Percentiles rank a stretch among this genome's conserved stretches.
phyloP scores from a whole-genome alignment of 768 basidiomycete species.

The Hygrocybe coccinea region DNA sequence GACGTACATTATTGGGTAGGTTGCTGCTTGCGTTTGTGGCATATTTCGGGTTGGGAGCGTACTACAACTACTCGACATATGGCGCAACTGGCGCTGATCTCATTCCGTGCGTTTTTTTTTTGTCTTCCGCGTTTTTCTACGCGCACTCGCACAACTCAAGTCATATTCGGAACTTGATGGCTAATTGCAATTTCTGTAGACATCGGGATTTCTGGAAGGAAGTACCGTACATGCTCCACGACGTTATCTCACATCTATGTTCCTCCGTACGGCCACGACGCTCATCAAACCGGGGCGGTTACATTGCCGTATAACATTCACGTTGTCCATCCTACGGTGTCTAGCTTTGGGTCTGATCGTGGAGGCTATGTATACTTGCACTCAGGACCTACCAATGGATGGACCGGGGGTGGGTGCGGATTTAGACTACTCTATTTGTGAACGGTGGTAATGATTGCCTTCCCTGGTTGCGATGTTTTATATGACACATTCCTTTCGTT shows the following conservation, averaged over 20 bases:
- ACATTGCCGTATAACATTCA: slow-evolving; percentile 62
- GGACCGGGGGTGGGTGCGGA: neutral
- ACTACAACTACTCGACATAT: slow-evolving; percentile 85
- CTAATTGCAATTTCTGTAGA: slow-evolving; percentile 33
- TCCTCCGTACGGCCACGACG: slow-evolving; percentile 65
- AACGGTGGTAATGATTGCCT: neutral
- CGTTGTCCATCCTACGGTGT: neutral
- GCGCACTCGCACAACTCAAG: no score
- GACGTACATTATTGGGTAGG: slow-evolving; percentile 29
- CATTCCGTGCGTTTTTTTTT: slow-evolving; percentile 59
- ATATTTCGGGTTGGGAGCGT: slow-evolving; percentile 77
- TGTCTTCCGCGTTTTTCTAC: neutral
- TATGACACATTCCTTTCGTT: neutral
- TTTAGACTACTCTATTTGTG: no score
- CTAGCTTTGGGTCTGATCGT: no score
- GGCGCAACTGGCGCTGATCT: slow-evolving; percentile 79
- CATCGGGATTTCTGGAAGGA: slow-evolving; percentile 90
- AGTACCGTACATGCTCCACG: slow-evolving; percentile 79
- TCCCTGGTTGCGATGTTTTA: no score
- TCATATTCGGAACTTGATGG: neutral
- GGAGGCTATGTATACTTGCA: no score
- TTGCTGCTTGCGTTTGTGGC: slow-evolving; percentile 57
- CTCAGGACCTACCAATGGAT: neutral
- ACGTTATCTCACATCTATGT: slow-evolving; percentile 74
- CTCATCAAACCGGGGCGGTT: slow-evolving; percentile 61